Evolutionary conservation across 1,284 basidiomycete genomes (phyloP), one percentile per base, ranked within the genome.

Genomic region (Volvariella volvacea): DNA sequence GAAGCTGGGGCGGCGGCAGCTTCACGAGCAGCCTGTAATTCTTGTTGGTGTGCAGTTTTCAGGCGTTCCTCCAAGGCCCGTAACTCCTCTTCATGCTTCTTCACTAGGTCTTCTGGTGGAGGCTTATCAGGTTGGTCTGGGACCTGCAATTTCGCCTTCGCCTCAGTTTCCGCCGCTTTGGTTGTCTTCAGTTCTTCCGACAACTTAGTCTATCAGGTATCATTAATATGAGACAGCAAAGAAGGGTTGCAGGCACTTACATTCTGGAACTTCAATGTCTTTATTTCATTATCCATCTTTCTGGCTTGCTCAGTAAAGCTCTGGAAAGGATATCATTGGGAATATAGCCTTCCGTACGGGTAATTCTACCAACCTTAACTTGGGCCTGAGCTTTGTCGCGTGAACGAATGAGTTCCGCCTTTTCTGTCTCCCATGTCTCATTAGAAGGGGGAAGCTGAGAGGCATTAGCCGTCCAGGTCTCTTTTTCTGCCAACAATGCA

Each of bases 81-180:
- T 34, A 88, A 57, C 53, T 85, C 82, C 42, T 75, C 75, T 1
- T 71, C 70, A 52, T 85, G 83, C 42, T 70, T 69, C 51, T 70
- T 74, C 21, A 55, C 48, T 30, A 71, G 40, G 22, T 74, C 73
- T 19, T 73, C 73, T 3, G 63, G 57, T 0, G 58, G 22, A 28
- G 57, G 50, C 8, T 55, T 44, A 14, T 53, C 45, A 6, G 60
- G 43, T 12, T 47, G 42, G 16, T 47, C 43, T 46, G 69, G 64
- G 30, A 70, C 31, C 50, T 79, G 78, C 39, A 51, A 62, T 50
- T 73, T 75, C 6, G 72, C 61, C 49, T 78, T 77, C 40, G 76
- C 74, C 3, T 80, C 66, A 3, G 80, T 81, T 22, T 70, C 71
- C 19, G 71, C 60, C 16, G 80, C 65, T 9, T 73, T 71, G 6